A percentile compares a stretch with the other conserved stretches of the same genome.
These are phyloP conservation scores for Tilletia setariae DNA, from an alignment of 1,284 basidiomycete genomes.

Conservation along the genomic window DNA sequence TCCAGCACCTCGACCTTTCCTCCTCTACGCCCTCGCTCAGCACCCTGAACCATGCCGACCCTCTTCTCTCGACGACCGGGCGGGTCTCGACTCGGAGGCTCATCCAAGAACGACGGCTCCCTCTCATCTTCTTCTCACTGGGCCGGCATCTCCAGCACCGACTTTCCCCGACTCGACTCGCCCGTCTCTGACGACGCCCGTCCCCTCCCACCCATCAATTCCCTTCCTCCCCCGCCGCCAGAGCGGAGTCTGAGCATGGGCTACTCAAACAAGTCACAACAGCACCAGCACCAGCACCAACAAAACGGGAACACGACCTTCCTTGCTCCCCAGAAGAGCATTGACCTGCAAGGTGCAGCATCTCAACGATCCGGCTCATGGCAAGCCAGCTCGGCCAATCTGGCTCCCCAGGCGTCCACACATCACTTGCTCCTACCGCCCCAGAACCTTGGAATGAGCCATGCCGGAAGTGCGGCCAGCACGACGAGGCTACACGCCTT, in stretches of 20 bases:
- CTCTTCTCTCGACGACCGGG: constrained; percentile 4
- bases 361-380: neutral
- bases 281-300: neutral
- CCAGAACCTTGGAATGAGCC: neutral
- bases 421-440: neutral
- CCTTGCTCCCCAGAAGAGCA: constrained; percentile 4
- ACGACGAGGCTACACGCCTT: neutral
- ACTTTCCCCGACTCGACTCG: constrained; percentile 7
- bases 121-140: constrained; percentile 16
- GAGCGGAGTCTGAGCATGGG: neutral
- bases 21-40: too few relatives aligned
- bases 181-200: constrained; percentile 21
- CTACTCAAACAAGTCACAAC: neutral
- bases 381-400: neutral
- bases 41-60: constrained; percentile 1
- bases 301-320: neutral
- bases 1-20: too few relatives aligned
- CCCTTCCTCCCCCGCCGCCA: neutral
- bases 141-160: constrained; percentile 13
- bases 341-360: neutral
- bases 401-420: neutral
- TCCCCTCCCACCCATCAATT: constrained; percentile 4
- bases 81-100: neutral
- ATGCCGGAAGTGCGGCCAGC: constrained; percentile 3
- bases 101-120: constrained; percentile 15